A percentile compares a stretch with the other conserved stretches of the same genome.
Conservation (phyloP, 225 moss, liverwort and hornwort genomes). For the Neckera pumila region DNA sequence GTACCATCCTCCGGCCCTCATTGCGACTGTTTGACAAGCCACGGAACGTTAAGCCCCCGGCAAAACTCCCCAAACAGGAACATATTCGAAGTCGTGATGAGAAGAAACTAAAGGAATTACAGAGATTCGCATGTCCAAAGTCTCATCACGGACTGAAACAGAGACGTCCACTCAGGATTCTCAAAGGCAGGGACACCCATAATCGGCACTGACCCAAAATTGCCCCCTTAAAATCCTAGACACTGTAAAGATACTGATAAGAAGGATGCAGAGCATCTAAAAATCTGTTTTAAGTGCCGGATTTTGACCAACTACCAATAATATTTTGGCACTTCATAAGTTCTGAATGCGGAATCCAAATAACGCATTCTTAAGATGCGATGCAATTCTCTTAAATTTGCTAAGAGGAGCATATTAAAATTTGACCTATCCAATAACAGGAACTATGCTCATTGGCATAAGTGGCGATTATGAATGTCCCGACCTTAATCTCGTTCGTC, state of each 20-base stretch:
- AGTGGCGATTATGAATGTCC: background rate
- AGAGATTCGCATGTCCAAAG: background rate
- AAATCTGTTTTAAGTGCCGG: background rate
- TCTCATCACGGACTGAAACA: background rate
- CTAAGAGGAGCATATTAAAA: background rate
- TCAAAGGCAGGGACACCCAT: background rate
- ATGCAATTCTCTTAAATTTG: background rate
- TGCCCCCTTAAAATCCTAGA: background rate
- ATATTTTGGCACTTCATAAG: background rate
- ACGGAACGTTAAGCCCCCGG: background rate
- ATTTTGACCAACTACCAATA: background rate
- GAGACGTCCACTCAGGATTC: background rate
- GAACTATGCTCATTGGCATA: background rate
- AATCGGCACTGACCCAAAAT: background rate
- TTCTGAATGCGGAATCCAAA: background rate
- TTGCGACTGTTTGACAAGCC: conserved; percentile 39
- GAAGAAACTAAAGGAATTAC: background rate
- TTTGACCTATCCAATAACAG: background rate
- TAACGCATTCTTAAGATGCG: background rate
- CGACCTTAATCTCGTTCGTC: background rate
- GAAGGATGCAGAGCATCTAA: background rate
- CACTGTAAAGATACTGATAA: background rate
- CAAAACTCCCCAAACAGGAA: background rate
- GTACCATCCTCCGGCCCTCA: conserved; percentile 97
- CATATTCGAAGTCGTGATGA: background rate